Evolutionary conservation across 805 yeast genomes (phyloP), one percentile per base, ranked within the genome.

Genomic region (Yamadazyma phyllophila): DNA sequence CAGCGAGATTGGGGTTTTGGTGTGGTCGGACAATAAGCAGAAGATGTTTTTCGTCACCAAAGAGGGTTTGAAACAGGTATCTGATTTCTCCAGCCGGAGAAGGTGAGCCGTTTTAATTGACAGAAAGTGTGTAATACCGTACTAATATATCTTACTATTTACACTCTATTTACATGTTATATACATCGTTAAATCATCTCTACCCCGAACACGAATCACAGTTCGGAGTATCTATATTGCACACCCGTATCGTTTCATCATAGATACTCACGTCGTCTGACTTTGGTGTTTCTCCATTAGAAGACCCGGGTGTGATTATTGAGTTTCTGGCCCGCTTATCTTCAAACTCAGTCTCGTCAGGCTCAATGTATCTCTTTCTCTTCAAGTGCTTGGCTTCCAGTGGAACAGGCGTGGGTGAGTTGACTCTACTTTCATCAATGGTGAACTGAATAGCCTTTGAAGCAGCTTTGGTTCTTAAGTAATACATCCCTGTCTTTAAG

Each of bases 51-150:
- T 94, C 57, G 96, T 94, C 7, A 86, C 94, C 0, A 78, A 80
- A 40, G 96, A 88, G 47, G 97, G 97, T 11, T 84, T 86, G 60
- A 69, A 81, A 8, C 97, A 90, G 62, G 85, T 92, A n/a, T 82
- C 89, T n/a, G 96, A 89, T 42, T 91, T 81, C 65, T 95, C 96
- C 0, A 83, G 83, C 56, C 76, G 96, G 52, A 75, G 75, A 50
- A 33, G 40, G 20, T 44, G 43, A 50, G 26, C n/a, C 10, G 16
- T n/a, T n/a, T n/a, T n/a, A n/a, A n/a, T n/a, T n/a, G n/a, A n/a
- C n/a, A n/a, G n/a, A n/a, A n/a, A n/a, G n/a, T n/a, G n/a, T n/a
- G n/a, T n/a, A n/a, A n/a, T n/a, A n/a, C n/a, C n/a, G n/a, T n/a
- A n/a, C n/a, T n/a, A n/a, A n/a, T n/a, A n/a, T n/a, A n/a, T 30